Base-by-base conservation (phyloP, 345 rosid genomes). In the Lumnitzera littorea region DNA sequence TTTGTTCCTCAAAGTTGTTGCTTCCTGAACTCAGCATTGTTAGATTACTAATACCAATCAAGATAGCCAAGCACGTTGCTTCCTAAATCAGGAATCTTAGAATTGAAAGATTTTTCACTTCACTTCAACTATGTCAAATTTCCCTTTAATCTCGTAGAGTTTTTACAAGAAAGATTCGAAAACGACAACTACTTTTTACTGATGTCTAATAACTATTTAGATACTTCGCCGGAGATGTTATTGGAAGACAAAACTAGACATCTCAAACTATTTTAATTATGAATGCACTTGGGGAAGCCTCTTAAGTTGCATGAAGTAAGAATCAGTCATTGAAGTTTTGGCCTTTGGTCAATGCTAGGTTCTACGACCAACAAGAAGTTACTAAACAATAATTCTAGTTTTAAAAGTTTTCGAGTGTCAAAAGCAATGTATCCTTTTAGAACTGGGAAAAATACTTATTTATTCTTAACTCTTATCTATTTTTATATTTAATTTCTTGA, bases 251-350 rank as follows among this genome's bases (percentile, higher is more conserved):
- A 66, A 10, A 46, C 58, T 9, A 73, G 16, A 13, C 2, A 15
- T 1, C 0, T 0, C 55, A 74, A 25, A 3, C 51, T 5, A 13
- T 66, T n/a, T 52, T 69, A 71, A 4, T 46, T 0, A 3, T 3
- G 29, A 15, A 74, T 67, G 62, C 69, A 74, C 16, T 11, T 14
- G 48, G 78, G 74, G 48, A 70, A 51, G 51, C 56, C 63, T 0
- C 1, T 24, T 24, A 74, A 29, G n/a, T 60, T 67, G 58, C 72
- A 74, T 3, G 29, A 49, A 63, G 65, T 50, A 62, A 75, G 53
- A 13, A 51, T 55, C n/a, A 78, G 25, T 12, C 0, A 0, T 0
- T 0, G 0, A 12, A 54, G 52, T 29, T 29, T 29, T 29, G 2
- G 36, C 50, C 50, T 13, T 9, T 4, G 50, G 12, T 49, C 5